Evolutionary conservation across 2,329 filamentous ascomycete species (phyloP), one percentile per base, ranked within the genome.

Genomic region (Chrysoporthe deuterocubensis): DNA sequence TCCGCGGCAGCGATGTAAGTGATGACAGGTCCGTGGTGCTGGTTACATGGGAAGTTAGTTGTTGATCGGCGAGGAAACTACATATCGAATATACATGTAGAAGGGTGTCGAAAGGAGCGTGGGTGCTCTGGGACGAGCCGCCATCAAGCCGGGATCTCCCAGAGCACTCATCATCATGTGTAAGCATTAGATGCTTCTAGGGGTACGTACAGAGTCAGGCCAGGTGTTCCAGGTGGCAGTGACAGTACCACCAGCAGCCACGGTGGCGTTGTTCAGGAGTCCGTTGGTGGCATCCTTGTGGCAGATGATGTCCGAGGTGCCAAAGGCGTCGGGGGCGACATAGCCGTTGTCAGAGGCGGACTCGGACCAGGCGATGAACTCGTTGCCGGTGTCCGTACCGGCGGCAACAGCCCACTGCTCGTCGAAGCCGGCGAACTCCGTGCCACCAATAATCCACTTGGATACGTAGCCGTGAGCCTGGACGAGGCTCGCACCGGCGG

Each of bases 381-480:
- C 21, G 61, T 67, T 62, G 6, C 67, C 65, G n/a, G 67, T 67
- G 56, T 64, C 62, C 32, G 67, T 63, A 6, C 67, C 67, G 32
- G 59, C 56, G 42, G 56, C 13, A 11, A 32, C 58, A 13, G 67
- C 67, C 67, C 67, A 69, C 67, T 61, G 56, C 67, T 69, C 67
- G 54, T 70, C 67, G 68, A 72, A 74, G 16, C 72, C 72, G 50
- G 68, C 63, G 68, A 74, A 76, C 50, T 73, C 72, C 21, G 70
- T 71, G n/a, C 76, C 75, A 40, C 72, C 71, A 67, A 77, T 72
- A 44, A 74, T 72, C 65, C 74, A 74, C n/a, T 73, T 71, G 21
- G 69, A 70, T 62, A 78, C 75, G 54, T 76, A 75, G 56, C 76
- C 76, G 72, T 78, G 76, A 54, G 72, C 72, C 32, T 70, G 65